Conservation (phyloP, 805 yeast genomes). For the Nakazawaea populi region DNA sequence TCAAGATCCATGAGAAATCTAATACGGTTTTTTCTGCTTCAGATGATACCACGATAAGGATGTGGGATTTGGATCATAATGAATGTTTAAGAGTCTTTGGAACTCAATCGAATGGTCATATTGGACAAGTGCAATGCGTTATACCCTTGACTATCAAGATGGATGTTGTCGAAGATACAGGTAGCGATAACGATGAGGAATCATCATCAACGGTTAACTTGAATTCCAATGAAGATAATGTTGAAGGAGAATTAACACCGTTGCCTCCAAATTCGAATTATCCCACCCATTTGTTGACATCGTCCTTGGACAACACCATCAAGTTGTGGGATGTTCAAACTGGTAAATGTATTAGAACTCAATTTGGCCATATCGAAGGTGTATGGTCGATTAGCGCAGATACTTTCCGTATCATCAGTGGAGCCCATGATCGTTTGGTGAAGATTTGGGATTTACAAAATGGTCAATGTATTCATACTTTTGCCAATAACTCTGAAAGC, state of each 20-base stretch:
- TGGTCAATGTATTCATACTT: conserved; percentile 92
- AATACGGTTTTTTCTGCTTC: conserved; percentile 79
- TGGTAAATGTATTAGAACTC: conserved; percentile 86
- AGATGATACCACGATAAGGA: conserved; percentile 86
- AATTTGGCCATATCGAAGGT: conserved; percentile 97
- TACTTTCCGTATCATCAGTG: conserved; percentile 88
- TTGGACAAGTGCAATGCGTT: conserved; percentile 91
- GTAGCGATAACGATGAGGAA: conserved; percentile 30
- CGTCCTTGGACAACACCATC: conserved; percentile 88
- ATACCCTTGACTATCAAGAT: conserved; percentile 78
- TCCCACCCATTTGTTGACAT: conserved; percentile 82
- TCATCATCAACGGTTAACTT: conserved; percentile 11
- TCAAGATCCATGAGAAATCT: conserved; percentile 76
- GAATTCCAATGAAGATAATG: conserved; percentile 3
- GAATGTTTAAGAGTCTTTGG: conserved; percentile 77
- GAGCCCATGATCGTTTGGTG: conserved; percentile 86
- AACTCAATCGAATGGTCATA: conserved; percentile 56
- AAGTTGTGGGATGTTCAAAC: conserved; percentile 86
- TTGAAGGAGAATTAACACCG: conserved; percentile 7
- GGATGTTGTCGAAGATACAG: conserved; percentile 42
- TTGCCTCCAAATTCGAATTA: conserved; percentile 26
- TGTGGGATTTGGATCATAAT: conserved; percentile 89
- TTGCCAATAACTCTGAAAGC: conserved; percentile 60
- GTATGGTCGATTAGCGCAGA: conserved; percentile 97
- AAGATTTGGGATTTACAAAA: conserved; percentile 95